Base-by-base conservation (phyloP, 2,329 filamentous ascomycete species). In the Blastomyces emzantsi region DNA sequence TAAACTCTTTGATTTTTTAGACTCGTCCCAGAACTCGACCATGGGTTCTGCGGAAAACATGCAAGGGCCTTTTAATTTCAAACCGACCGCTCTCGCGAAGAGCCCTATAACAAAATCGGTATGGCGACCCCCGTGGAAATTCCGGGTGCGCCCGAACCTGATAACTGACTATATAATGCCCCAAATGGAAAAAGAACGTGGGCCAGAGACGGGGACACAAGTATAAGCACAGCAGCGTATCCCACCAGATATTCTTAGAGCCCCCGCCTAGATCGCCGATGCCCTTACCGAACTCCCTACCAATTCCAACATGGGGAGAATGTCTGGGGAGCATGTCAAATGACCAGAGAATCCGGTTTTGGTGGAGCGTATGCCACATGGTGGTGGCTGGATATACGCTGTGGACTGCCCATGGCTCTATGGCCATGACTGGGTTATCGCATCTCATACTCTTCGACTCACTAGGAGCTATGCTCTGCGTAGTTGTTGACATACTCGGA, bases 161-260 rank as follows among this genome's bases (percentile, higher is more conserved):
- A 58, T 36, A 69, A 69, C 67, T 73, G 61, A 69, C 62, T 63
- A 33, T 33, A 30, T 33, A 33, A 56, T 39, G 28, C 13, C 54
- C 15, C 22, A 25, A 25, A 15, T 51, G 13, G 9, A 51, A 39
- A 62, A 75, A 95, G 88, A 93, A 91, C 70, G 86, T 97, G 67
- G 92, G 92, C 67, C 90, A 96, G 76, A 87, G 94, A 68, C 88
- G 93, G 66, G 94, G 94, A 66, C 94, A 99, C 80, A 92, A 94
- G 75, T 99, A 99, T 82, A 96, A 97, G 74, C 93, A 97, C 79
- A 95, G 90, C 74, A 96, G 90, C 74, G 89, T 99, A 64, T 96
- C 90, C 25, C 92, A 97, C 74, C 92, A 97, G 76, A 95, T 97
- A 76, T 96, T 97, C 76, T 90, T 95, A 70, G 92, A 97, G 74